Conservation (phyloP, 2,329 filamentous ascomycete genomes). For the Cryoendolithus antarcticus region DNA sequence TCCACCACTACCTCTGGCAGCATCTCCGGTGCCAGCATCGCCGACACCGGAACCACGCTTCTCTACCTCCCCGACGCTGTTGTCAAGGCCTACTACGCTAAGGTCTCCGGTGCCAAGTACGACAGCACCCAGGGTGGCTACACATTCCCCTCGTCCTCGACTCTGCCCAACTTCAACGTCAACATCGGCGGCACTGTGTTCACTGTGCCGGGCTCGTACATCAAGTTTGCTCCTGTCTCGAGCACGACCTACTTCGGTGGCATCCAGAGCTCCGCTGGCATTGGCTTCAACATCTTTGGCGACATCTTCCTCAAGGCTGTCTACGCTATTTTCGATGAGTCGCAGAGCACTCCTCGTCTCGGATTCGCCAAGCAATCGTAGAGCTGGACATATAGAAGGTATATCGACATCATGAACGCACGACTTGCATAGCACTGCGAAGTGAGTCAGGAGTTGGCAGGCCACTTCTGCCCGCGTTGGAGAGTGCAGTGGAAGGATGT, state of each 20-base stretch:
- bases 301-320: slow-evolving; percentile 62
- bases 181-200: slow-evolving; percentile 38
- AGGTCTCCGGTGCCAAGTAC: slow-evolving; percentile 41
- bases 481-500: too few relatives aligned
- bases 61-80: slow-evolving; percentile 44
- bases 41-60: slow-evolving; percentile 60
- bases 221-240: slow-evolving; percentile 42
- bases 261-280: slow-evolving; percentile 50
- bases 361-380: slow-evolving; percentile 31
- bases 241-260: slow-evolving; percentile 56
- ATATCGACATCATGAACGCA: too few relatives aligned
- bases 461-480: too few relatives aligned
- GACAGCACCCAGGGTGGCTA: slow-evolving; percentile 40
- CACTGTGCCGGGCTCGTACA: slow-evolving; percentile 41
- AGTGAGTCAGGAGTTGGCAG: too few relatives aligned
- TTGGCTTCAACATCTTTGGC: slow-evolving; percentile 58
- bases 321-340: slow-evolving; percentile 58
- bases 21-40: slow-evolving; percentile 45
- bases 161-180: slow-evolving; percentile 42
- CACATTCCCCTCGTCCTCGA: slow-evolving; percentile 39
- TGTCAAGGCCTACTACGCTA: slow-evolving; percentile 46
- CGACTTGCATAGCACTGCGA: too few relatives aligned
- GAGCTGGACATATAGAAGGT: too few relatives aligned
- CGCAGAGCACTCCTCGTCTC: slow-evolving; percentile 26
- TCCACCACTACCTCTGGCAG: slow-evolving; percentile 29